phyloP scores from a whole-genome alignment of 139 green algal genomes.

The Chlamydomonas eustigma region DNA sequence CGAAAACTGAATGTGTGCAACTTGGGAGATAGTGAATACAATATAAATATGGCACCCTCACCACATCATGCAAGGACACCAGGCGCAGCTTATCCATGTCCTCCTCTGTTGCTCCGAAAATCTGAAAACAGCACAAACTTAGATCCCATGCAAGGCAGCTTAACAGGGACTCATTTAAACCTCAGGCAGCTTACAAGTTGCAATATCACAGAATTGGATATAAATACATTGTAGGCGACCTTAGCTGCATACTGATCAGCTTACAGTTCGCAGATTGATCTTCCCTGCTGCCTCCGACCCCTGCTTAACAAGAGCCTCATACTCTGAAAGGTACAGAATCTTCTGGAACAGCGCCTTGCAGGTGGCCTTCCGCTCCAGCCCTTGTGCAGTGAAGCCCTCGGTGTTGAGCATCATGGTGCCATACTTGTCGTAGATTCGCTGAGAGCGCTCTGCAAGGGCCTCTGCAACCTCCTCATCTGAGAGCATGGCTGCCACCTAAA shows the following conservation, averaged over 20 bases:
- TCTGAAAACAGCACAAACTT: neutral
- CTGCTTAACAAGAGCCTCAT: conserved; percentile 58
- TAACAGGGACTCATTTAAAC: no score
- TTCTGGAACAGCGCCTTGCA: conserved; percentile 85
- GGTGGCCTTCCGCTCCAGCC: conserved; percentile 82
- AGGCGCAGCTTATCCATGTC: conserved; percentile 2
- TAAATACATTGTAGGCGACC: no score
- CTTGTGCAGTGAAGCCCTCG: conserved; percentile 60
- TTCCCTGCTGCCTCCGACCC: conserved; percentile 41
- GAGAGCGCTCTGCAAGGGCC: conserved; percentile 71
- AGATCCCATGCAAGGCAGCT: no score
- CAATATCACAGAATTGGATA: no score
- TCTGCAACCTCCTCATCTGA: conserved; percentile 69
- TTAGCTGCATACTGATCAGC: no score
- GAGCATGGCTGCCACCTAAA: conserved; percentile 44
- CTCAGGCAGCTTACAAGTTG: no score
- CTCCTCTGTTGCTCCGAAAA: conserved; percentile 11
- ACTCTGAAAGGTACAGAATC: conserved; percentile 88
- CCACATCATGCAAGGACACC: neutral
- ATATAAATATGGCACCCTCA: no score
- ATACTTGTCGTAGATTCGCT: conserved; percentile 86
- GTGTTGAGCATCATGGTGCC: conserved; percentile 81
- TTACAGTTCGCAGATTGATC: conserved; percentile 56
- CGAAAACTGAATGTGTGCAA: no score
- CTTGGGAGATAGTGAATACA: no score